Evolutionary conservation across 176 grass and related monocot genomes (phyloP).

Genomic region (Zizania latifolia): DNA sequence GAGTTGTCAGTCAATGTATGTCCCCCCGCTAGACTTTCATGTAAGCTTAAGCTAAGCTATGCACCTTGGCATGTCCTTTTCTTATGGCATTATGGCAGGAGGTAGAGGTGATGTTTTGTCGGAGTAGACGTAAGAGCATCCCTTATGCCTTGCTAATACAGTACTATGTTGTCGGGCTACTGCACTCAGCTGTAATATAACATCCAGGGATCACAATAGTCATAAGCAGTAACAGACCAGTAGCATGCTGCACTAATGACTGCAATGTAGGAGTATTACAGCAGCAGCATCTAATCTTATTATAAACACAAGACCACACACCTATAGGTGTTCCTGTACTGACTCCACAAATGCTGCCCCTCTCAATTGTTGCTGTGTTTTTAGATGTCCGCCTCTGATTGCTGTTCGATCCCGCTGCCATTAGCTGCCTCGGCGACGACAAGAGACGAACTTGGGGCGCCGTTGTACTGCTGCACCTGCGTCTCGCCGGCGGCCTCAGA

Average conservation of each 20-base stretch:
- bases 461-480: constrained; percentile 34
- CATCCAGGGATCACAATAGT: too few relatives aligned
- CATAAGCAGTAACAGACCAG: not conserved
- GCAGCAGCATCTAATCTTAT: not conserved
- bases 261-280: not conserved
- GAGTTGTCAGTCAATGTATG: not conserved
- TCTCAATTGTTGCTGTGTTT: not conserved
- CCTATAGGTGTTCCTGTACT: not conserved
- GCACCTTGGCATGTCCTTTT: not conserved
- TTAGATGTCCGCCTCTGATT: constrained; percentile 27
- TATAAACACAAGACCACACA: not conserved
- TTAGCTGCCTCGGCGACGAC: constrained; percentile 5
- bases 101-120: too few relatives aligned
- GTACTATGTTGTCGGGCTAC: too few relatives aligned
- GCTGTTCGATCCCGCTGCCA: constrained; percentile 28
- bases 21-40: too few relatives aligned
- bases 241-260: not conserved
- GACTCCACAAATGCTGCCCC: not conserved
- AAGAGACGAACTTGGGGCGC: constrained; percentile 2
- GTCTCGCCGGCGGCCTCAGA: constrained; percentile 18
- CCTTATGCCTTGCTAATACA: too few relatives aligned
- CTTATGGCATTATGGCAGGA: too few relatives aligned
- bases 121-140: too few relatives aligned
- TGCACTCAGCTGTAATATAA: not conserved
- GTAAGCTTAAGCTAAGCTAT: too few relatives aligned